These are phyloP conservation scores for Amphichorda felina DNA, from an alignment of 2,329 filamentous ascomycete species.

Conservation along the genomic window DNA sequence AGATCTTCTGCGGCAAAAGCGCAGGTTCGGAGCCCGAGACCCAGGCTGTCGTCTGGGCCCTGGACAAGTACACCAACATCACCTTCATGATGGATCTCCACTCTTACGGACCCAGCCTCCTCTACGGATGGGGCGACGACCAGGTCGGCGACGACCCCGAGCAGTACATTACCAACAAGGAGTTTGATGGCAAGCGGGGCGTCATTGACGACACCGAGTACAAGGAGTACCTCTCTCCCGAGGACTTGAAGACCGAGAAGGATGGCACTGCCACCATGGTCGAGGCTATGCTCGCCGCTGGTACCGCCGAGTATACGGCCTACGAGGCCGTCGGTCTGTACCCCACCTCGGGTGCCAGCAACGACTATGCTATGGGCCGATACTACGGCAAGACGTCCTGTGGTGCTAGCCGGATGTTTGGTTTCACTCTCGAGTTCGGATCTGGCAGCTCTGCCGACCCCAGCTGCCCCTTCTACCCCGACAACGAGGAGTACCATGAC, in stretches of 20 bases:
- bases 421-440: constrained; percentile 31
- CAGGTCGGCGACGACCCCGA: constrained; percentile 30
- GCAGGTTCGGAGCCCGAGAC: constrained; percentile 46
- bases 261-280: constrained; percentile 11
- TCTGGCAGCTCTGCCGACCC: constrained; percentile 6
- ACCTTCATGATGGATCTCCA: constrained; percentile 49
- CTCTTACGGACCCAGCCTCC: constrained; percentile 35
- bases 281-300: constrained; percentile 19
- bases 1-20: constrained; percentile 36
- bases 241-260: constrained; percentile 21
- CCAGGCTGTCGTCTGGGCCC: constrained; percentile 37
- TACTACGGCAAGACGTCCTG: constrained; percentile 15
- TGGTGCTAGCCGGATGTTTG: constrained; percentile 22
- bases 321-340: constrained; percentile 26
- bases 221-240: constrained; percentile 29
- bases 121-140: constrained; percentile 48
- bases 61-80: constrained; percentile 35
- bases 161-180: constrained; percentile 40
- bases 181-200: constrained; percentile 39
- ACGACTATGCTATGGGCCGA: constrained; percentile 29
- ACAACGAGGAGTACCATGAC: constrained; percentile 21
- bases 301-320: constrained; percentile 19
- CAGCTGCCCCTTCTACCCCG: constrained; percentile 27
- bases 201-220: constrained; percentile 26
- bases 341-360: constrained; percentile 27